Evolutionary conservation across 1,284 basidiomycete species (phyloP).

Genomic region (Wallemia mellicola): DNA sequence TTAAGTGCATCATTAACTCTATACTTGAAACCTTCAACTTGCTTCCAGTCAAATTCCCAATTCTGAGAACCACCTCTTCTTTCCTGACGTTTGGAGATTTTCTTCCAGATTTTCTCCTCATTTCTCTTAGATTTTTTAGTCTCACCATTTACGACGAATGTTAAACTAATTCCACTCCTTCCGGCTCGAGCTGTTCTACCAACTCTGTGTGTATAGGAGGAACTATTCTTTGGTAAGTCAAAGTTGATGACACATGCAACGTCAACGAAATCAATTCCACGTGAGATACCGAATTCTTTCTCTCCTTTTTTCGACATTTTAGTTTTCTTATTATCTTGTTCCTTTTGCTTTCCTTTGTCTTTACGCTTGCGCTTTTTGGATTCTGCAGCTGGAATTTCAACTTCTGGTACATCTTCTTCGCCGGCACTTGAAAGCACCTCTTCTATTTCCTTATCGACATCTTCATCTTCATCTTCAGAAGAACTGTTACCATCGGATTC

Average conservation of each 20-base stretch:
- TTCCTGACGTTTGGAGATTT: constrained; percentile 42
- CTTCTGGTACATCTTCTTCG: constrained; percentile 3
- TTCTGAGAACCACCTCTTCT: constrained; percentile 48
- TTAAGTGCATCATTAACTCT: constrained; percentile 88
- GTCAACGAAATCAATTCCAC: constrained; percentile 89
- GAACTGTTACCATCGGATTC: constrained; percentile 7
- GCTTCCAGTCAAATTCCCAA: constrained; percentile 72
- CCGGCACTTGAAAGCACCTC: constrained; percentile 9
- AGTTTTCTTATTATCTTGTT: constrained; percentile 2
- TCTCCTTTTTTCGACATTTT: constrained; percentile 19
- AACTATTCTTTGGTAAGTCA: constrained; percentile 62
- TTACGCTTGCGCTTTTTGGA: constrained; percentile 10
- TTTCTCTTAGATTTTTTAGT: constrained; percentile 41
- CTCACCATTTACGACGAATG: constrained; percentile 55
- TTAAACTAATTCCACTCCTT: constrained; percentile 67
- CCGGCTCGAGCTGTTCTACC: constrained; percentile 89
- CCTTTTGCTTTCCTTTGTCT: constrained; percentile 3
- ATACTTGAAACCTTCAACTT: constrained; percentile 95
- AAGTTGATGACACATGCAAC: constrained; percentile 97
- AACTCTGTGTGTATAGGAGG: constrained; percentile 84
- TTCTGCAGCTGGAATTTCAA: constrained; percentile 15
- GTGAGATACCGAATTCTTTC: constrained; percentile 73
- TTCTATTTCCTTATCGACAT: constrained; percentile 4
- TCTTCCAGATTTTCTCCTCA: constrained; percentile 48
- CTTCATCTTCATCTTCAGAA: constrained; percentile 6